phyloP scores from a whole-genome alignment of 1,139 yeast genomes.

The Zhuliangozyma parablackwelliae region DNA sequence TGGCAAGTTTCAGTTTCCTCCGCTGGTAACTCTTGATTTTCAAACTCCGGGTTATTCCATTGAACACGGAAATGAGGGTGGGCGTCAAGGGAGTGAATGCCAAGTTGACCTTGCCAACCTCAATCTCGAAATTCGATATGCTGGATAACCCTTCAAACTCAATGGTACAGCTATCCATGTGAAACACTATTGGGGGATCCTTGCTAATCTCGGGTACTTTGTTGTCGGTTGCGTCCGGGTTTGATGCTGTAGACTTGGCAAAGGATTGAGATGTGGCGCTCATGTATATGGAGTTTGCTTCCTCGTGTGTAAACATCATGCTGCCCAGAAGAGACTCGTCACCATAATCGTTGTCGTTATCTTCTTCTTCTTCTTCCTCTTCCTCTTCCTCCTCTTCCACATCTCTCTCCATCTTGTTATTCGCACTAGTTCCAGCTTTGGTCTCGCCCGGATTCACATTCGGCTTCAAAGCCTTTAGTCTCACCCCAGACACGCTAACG shows the following conservation, averaged over 20 bases:
- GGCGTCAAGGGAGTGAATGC: constrained; percentile 40
- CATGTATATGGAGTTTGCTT: constrained; percentile 74
- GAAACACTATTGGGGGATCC: constrained; percentile 18
- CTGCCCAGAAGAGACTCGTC: constrained; percentile 52
- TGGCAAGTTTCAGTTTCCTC: constrained; percentile 13
- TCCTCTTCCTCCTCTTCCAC: constrained; percentile 14
- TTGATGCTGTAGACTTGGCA: constrained; percentile 13
- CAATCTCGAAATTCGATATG: constrained; percentile 44
- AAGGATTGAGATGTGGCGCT: constrained; percentile 62
- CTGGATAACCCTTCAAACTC: constrained; percentile 50
- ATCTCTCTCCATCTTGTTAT: constrained; percentile 14
- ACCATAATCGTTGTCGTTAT: constrained; percentile 28
- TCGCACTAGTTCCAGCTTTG: constrained; percentile 13
- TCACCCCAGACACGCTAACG: constrained; percentile 35
- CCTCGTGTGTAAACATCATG: constrained; percentile 63
- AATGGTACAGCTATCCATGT: constrained; percentile 33
- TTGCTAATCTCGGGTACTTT: constrained; percentile 3
- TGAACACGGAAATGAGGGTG: constrained; percentile 25
- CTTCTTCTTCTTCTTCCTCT: constrained; percentile 13
- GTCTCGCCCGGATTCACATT: constrained; percentile 29
- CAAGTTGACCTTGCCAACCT: constrained; percentile 41
- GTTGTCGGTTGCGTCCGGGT: constrained; percentile 6
- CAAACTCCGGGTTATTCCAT: constrained; percentile 28
- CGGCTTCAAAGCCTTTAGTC: constrained; percentile 35
- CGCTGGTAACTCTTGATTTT: constrained; percentile 30